Evolutionary conservation across 495 filamentous ascomycete species (phyloP), one percentile per base, ranked within the genome.

Genomic region (Hypoxylon crocopeplum): DNA sequence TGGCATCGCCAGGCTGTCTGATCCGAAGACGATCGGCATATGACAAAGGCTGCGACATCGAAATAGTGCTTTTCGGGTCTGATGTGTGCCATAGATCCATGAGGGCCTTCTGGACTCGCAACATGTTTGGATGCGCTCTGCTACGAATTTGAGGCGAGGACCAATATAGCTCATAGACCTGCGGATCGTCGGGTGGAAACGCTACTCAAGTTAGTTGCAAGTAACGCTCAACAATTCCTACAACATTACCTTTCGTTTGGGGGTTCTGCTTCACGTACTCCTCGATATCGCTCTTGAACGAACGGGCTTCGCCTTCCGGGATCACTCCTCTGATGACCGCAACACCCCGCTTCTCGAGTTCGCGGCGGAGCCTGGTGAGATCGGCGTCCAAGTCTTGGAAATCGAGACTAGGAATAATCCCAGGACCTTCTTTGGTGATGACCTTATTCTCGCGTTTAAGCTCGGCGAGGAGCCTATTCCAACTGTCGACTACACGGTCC

Each of bases 141-240:
- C 92, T 91, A 33, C 83, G 80, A 21, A 89, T 75, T 64, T 97
- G 92, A 3, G 87, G 75, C 5, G 84, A 82, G 1, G 89, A 88
- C 92, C 92, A 97, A 75, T 97, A 96, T 2, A 96, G 77, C 67
- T 97, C 92, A 64, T 87, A 93, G 3, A 96, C 91, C 44, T 91
- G 86, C 0, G 91, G 92, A 69, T 75, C 44, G 41, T 75, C 36
- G 36, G 78, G 56, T 49, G 79, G 74, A 63, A 83, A 79, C 30
- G 82, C 77, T 83, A 69, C 72, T 32, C 68, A 54, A 27, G 69
- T 64, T 12, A 74, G 75, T 40, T 47, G 39, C 8, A 2, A 13
- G 24, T 8, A 13, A 12, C 11, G 30, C 7, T 52, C 21, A 19
- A 1, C 34, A 15, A 10, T 25, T 30, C 17, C 16, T 25, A 8